Evolutionary conservation across 139 green algal species (phyloP), one percentile per base, ranked within the genome.

Genomic region (Penium margaritaceum): DNA sequence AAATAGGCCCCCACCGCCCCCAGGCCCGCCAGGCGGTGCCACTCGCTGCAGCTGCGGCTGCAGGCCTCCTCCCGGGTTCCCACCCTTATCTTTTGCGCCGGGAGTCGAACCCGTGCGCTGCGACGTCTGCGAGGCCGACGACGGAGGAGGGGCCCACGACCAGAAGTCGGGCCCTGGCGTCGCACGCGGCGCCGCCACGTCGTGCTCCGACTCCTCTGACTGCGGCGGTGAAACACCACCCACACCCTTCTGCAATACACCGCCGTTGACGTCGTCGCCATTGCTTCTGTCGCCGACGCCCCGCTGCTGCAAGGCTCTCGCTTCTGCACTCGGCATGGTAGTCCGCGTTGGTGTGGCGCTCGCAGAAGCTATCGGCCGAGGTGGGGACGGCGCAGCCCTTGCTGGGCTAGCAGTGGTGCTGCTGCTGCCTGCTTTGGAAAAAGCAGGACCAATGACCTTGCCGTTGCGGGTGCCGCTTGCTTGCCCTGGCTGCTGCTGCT

Each of bases 91-190:
- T 32, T 70, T 5, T 6, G 6, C 27, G 51, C 64, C 9, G 36
- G 55, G n/a, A n/a, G n/a, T n/a, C n/a, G n/a, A n/a, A n/a, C 3
- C 19, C 63, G 24, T 24, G 19, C 1, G 17, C 29, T 2, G 63
- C 63, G 14, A 21, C 4, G 4, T 24, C n/a, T 1, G 60, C 0
- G 15, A 24, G 60, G 17, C n/a, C 36, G 60, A 5, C 27, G 14
- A 30, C 60, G 60, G 69, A 43, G 72, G 72, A 3, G 72, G 72
- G 2, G 65, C 35, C 72, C 72, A 80, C n/a, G 37, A n/a, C 72
- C 72, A 80, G 41, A 80, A 80, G 72, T 77, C 68, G 39, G 72
- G 72, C 6, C 72, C 72, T 35, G 72, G 72, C 65, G 21, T 24
- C 35, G 24, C 33, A 9, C 35, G 38, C 14, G 21, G n/a, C 24